Conservation (phyloP, 805 yeast species). For the Metschnikowia gelsemii region DNA sequence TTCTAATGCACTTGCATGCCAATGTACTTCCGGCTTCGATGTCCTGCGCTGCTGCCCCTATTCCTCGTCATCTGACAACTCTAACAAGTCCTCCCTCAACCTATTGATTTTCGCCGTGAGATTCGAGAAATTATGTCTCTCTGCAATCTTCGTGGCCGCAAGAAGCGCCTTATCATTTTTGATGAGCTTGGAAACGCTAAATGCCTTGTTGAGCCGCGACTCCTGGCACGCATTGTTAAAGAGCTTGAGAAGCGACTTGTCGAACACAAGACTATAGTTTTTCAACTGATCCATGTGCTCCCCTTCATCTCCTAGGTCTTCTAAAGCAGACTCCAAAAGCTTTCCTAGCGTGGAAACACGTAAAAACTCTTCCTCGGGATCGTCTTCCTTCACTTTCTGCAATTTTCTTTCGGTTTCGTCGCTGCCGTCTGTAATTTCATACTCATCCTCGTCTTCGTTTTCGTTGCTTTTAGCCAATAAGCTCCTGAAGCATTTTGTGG, state of each 20-base stretch:
- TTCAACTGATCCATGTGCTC: slow-evolving; percentile 50
- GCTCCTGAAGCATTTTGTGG: slow-evolving; percentile 42
- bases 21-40: no score
- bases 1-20: background rate
- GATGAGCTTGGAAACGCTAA: slow-evolving; percentile 65
- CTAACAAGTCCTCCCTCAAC: slow-evolving; percentile 37
- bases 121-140: slow-evolving; percentile 48
- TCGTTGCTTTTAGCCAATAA: slow-evolving; percentile 23
- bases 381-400: slow-evolving; percentile 25
- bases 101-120: slow-evolving; percentile 39
- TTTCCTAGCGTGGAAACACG: slow-evolving; percentile 62
- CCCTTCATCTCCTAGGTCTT: slow-evolving; percentile 32
- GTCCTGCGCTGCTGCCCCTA: slow-evolving; percentile 1
- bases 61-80: slow-evolving; percentile 14
- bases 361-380: slow-evolving; percentile 64
- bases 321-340: slow-evolving; percentile 53
- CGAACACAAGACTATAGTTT: slow-evolving; percentile 58
- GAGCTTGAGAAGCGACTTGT: slow-evolving; percentile 72
- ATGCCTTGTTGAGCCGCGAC: slow-evolving; percentile 61
- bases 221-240: slow-evolving; percentile 74
- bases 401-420: slow-evolving; percentile 17
- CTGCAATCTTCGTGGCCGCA: slow-evolving; percentile 84
- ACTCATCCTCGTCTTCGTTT: slow-evolving; percentile 29
- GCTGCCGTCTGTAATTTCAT: slow-evolving; percentile 12
- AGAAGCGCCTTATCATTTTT: slow-evolving; percentile 74